A percentile compares a stretch with the other conserved stretches of the same genome.
Evolutionary conservation across 192 early-diverging fungal genomes (phyloP).

Genomic region (Backusella tuberculispora): DNA sequence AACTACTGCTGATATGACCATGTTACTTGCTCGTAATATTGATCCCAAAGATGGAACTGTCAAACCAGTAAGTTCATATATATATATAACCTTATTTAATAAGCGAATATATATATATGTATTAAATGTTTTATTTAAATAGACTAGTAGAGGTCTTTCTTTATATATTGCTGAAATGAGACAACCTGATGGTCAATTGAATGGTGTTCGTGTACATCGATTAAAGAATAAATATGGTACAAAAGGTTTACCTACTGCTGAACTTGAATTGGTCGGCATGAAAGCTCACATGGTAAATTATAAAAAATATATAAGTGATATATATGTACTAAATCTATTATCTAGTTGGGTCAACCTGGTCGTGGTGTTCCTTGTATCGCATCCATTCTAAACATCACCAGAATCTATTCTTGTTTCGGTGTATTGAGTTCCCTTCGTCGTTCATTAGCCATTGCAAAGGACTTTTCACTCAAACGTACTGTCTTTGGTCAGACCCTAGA

Average conservation of each 20-base stretch:
- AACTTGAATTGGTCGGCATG: conserved; percentile 65
- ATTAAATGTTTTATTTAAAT: no score
- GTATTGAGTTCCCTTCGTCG: conserved; percentile 47
- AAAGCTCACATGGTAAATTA: conserved; percentile 41
- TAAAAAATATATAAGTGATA: background rate
- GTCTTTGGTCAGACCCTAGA: conserved; percentile 49
- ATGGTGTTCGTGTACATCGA: conserved; percentile 64
- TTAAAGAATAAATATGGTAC: conserved; percentile 75
- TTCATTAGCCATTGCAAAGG: conserved; percentile 54
- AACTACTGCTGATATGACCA: conserved; percentile 68
- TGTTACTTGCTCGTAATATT: conserved; percentile 64
- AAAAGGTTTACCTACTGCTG: conserved; percentile 73
- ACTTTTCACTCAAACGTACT: conserved; percentile 58
- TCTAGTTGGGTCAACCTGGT: conserved; percentile 48
- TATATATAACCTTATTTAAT: background rate
- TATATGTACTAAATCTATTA: conserved; percentile 7
- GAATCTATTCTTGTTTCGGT: conserved; percentile 60
- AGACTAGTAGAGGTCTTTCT: conserved; percentile 59
- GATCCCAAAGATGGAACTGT: conserved; percentile 43
- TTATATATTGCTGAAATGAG: conserved; percentile 63
- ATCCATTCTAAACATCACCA: conserved; percentile 70
- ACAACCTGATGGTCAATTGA: conserved; percentile 52
- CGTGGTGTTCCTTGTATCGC: conserved; percentile 66
- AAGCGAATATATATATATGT: no score
- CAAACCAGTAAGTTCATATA: conserved; percentile 22